phyloP scores from a whole-genome alignment of 148 eudicot genomes.

The Salicornia ramosissima region DNA sequence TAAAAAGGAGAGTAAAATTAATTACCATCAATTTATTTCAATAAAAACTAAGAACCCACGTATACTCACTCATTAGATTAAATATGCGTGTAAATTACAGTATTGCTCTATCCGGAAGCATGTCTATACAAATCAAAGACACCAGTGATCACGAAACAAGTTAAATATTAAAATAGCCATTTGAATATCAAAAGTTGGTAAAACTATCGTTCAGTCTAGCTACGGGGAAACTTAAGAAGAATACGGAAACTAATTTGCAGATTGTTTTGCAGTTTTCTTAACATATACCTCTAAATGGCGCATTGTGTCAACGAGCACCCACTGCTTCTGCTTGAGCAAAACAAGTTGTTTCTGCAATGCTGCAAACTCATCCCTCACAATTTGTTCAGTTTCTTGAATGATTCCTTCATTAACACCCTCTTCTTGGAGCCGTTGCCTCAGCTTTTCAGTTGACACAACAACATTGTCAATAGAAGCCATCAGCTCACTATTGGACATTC shows the following conservation, averaged over 20 bases:
- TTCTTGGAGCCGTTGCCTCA: constrained; percentile 61
- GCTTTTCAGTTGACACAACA: constrained; percentile 57
- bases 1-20: too few relatives aligned
- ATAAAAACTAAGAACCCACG: too few relatives aligned
- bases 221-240: constrained; percentile 37
- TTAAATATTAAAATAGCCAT: too few relatives aligned
- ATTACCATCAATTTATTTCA: too few relatives aligned
- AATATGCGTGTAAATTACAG: too few relatives aligned
- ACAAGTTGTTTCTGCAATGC: constrained; percentile 63
- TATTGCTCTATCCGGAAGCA: too few relatives aligned
- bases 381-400: constrained; percentile 70
- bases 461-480: constrained; percentile 59
- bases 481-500: constrained; percentile 72
- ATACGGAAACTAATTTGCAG: constrained; percentile 29
- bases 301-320: constrained; percentile 60
- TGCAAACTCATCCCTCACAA: constrained; percentile 69
- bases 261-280: too few relatives aligned
- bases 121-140: too few relatives aligned
- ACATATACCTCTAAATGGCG: constrained; percentile 83
- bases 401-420: constrained; percentile 69
- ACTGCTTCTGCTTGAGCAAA: constrained; percentile 74
- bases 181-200: too few relatives aligned
- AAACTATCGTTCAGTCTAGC: background rate
- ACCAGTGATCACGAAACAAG: too few relatives aligned
- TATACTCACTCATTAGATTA: too few relatives aligned